A percentile compares a stretch with the other conserved stretches of the same genome.
These are phyloP conservation scores for Rhipidocladum racemiflorum DNA, from an alignment of 176 grass and related monocot species.

Conservation along the genomic window DNA sequence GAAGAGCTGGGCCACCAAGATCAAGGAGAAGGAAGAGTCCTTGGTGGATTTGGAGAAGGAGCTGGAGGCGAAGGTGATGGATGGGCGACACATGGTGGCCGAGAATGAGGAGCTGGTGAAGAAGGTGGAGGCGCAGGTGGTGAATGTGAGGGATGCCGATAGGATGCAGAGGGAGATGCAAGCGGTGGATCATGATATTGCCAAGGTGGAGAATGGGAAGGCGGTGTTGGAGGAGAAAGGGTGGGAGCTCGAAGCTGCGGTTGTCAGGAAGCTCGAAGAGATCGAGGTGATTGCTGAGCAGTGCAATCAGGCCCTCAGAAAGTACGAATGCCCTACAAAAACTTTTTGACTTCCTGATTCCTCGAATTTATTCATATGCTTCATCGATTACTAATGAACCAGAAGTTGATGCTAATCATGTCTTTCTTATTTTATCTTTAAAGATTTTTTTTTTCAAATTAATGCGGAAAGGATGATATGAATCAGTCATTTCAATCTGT, in stretches of 20 bases:
- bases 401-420: neutral
- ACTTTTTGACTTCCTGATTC: neutral
- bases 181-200: slow-evolving; percentile 51
- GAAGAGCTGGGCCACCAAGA: slow-evolving; percentile 52
- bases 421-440: neutral
- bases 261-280: slow-evolving; percentile 57
- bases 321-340: slow-evolving; percentile 34
- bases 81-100: slow-evolving; percentile 20
- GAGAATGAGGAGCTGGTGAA: slow-evolving; percentile 59
- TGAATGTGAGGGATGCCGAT: slow-evolving; percentile 63
- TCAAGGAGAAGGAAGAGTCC: slow-evolving; percentile 50
- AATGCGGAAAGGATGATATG: neutral
- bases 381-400: neutral
- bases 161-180: slow-evolving; percentile 77
- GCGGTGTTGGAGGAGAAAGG: slow-evolving; percentile 55
- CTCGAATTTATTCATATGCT: neutral
- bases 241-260: slow-evolving; percentile 67
- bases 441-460: slow-evolving; percentile 8
- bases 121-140: slow-evolving; percentile 50
- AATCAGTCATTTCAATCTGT: neutral
- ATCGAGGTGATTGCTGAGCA: slow-evolving; percentile 48
- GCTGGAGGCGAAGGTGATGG: slow-evolving; percentile 50
- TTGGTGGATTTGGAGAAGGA: slow-evolving; percentile 39
- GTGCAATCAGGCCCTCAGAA: slow-evolving; percentile 71
- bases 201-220: slow-evolving; percentile 44